A percentile compares a stretch with the other conserved stretches of the same genome.
Evolutionary conservation across 345 rosid genomes (phyloP).

Genomic region (Cardamine chenopodiifolia): DNA sequence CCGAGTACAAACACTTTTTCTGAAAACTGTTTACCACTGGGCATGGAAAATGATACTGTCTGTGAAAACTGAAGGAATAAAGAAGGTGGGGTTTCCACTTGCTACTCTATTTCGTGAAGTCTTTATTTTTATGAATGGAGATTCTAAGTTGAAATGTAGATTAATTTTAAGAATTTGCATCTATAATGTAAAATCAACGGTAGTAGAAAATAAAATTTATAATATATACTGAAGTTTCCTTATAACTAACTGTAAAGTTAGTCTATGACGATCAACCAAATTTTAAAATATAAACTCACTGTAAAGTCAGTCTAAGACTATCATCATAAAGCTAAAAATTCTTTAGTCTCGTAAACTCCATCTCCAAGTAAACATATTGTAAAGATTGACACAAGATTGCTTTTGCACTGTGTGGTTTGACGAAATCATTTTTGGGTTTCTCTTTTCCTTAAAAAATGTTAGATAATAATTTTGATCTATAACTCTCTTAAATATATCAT

Average conservation of each 20-base stretch:
- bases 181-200: background rate
- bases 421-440: background rate
- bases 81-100: slow-evolving; percentile 20
- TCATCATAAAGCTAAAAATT: background rate
- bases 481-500: background rate
- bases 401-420: background rate
- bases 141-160: background rate
- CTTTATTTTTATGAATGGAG: slow-evolving; percentile 16
- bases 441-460: background rate
- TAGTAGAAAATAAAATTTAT: background rate
- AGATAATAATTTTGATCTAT: background rate
- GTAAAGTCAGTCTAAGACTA: background rate
- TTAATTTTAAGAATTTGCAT: background rate
- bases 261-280: background rate
- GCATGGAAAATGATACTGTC: slow-evolving; percentile 5
- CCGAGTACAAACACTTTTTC: slow-evolving; percentile 23
- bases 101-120: background rate
- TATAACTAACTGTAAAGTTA: background rate
- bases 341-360: background rate
- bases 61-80: background rate
- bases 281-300: background rate
- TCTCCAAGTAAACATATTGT: background rate
- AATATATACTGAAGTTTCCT: background rate
- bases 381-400: background rate
- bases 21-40: background rate